Conservation (phyloP, 306 rosid genomes). For the Cercis canadensis region DNA sequence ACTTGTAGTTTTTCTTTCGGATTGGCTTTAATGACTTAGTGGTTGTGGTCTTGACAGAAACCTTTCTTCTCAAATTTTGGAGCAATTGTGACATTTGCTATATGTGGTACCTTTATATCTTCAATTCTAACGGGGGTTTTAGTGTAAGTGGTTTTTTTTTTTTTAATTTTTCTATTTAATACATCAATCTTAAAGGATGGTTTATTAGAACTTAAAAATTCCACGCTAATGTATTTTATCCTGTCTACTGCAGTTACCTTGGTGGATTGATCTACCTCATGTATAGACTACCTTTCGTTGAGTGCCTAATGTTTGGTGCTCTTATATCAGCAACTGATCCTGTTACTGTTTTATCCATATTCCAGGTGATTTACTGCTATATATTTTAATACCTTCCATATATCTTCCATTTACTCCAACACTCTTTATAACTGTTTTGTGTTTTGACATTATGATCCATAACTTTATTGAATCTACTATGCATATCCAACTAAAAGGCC, state of each 20-base stretch:
- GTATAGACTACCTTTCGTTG: slow-evolving; percentile 95
- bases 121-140: slow-evolving; percentile 87
- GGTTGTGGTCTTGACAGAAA: slow-evolving; percentile 57
- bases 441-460: slow-evolving; percentile 14
- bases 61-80: slow-evolving; percentile 99
- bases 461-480: slow-evolving; percentile 16
- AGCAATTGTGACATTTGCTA: slow-evolving; percentile 95
- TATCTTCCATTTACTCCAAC: background rate
- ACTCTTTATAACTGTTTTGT: slow-evolving; percentile 8
- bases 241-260: slow-evolving; percentile 76
- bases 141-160: slow-evolving; percentile 69
- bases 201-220: slow-evolving; percentile 28
- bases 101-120: slow-evolving; percentile 86
- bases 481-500: slow-evolving; percentile 21
- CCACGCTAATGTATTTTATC: slow-evolving; percentile 27
- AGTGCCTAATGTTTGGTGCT: slow-evolving; percentile 98
- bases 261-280: slow-evolving; percentile 88
- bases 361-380: slow-evolving; percentile 66
- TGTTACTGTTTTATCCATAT: slow-evolving; percentile 94
- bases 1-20: slow-evolving; percentile 14
- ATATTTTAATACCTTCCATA: background rate
- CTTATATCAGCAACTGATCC: slow-evolving; percentile 99
- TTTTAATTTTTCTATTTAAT: background rate
- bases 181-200: background rate
- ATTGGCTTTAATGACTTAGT: slow-evolving; percentile 9